Percentiles rank a stretch among this genome's conserved stretches.
Evolutionary conservation across 306 rosid species (phyloP).

Genomic region (Cotoneaster glaucophyllus): DNA sequence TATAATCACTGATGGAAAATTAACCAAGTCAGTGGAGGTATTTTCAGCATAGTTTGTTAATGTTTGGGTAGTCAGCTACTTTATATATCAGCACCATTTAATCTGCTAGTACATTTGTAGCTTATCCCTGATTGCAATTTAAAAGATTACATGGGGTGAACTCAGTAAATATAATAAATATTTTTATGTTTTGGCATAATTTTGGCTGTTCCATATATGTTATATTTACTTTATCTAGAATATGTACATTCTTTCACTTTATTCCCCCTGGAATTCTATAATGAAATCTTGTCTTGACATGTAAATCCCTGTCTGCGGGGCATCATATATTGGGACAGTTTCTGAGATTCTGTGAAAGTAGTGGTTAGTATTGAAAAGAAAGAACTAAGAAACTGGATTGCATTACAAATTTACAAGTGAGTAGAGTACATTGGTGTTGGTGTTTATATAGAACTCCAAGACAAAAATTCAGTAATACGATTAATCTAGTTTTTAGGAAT

Average conservation of each 20-base stretch:
- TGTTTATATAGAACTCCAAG: too few species aligned
- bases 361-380: too few species aligned
- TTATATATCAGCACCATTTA: not conserved
- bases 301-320: not conserved
- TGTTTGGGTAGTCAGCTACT: not conserved
- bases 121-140: not conserved
- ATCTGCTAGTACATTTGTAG: not conserved
- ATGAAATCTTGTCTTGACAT: not conserved
- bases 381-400: too few species aligned
- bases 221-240: not conserved
- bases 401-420: too few species aligned
- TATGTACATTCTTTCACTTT: not conserved
- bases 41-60: not conserved
- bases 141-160: not conserved
- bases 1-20: slow-evolving; percentile 72
- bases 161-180: not conserved
- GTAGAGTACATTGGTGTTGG: too few species aligned
- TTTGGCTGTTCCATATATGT: not conserved
- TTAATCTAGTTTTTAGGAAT: too few species aligned
- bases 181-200: not conserved
- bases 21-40: slow-evolving; percentile 79
- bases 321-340: not conserved
- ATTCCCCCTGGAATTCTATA: not conserved
- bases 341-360: not conserved
- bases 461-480: too few species aligned